A percentile compares a stretch with the other conserved stretches of the same genome.
phyloP scores from a whole-genome alignment of 345 rosid genomes.

The Salix arbutifolia region DNA sequence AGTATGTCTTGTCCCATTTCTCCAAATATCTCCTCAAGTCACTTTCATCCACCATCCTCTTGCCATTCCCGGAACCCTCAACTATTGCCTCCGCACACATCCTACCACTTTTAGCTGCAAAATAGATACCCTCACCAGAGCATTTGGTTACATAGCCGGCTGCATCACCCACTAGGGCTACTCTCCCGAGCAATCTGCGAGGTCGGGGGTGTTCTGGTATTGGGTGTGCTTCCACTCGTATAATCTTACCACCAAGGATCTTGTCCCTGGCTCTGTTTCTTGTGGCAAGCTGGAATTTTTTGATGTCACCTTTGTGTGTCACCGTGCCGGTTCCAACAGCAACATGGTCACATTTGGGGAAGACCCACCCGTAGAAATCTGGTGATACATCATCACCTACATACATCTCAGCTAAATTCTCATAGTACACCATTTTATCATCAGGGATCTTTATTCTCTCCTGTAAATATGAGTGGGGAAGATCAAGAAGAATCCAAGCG shows the following conservation, averaged over 20 bases:
- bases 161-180: slow-evolving; percentile 80
- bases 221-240: slow-evolving; percentile 88
- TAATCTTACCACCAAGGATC: slow-evolving; percentile 83
- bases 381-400: slow-evolving; percentile 96
- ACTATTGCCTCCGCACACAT: slow-evolving; percentile 92
- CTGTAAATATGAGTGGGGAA: slow-evolving; percentile 30
- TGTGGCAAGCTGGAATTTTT: slow-evolving; percentile 82
- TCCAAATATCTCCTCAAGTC: slow-evolving; percentile 89
- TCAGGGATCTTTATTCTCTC: slow-evolving; percentile 79
- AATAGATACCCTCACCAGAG: slow-evolving; percentile 87
- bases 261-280: slow-evolving; percentile 87
- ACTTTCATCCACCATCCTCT: slow-evolving; percentile 78
- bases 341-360: slow-evolving; percentile 95
- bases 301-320: slow-evolving; percentile 88
- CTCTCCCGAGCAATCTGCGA: slow-evolving; percentile 57
- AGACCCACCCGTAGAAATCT: slow-evolving; percentile 93
- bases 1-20: slow-evolving; percentile 93
- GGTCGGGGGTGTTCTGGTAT: slow-evolving; percentile 91
- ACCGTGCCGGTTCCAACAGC: slow-evolving; percentile 95
- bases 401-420: slow-evolving; percentile 88
- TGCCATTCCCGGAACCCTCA: slow-evolving; percentile 76
- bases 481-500: background rate
- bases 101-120: slow-evolving; percentile 92
- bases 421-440: slow-evolving; percentile 84
- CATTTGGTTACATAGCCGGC: slow-evolving; percentile 93